Evolutionary conservation across 2,329 filamentous ascomycete genomes (phyloP).

Genomic region (Phialocephala subalpina): DNA sequence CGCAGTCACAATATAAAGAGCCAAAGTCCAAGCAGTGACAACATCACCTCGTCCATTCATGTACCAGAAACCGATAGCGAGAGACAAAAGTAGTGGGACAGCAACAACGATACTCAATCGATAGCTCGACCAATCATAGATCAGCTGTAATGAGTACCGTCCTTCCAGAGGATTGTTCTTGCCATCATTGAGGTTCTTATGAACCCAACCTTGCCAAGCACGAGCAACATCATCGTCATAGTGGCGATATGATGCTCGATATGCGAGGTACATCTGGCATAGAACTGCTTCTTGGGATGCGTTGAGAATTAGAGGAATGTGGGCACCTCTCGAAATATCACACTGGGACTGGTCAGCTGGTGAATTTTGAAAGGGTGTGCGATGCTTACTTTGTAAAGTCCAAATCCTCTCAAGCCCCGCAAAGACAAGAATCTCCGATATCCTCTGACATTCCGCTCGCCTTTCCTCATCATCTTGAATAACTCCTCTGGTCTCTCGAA

Average conservation of each 20-base stretch:
- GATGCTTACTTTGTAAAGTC: constrained; percentile 31
- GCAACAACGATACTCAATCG: constrained; percentile 32
- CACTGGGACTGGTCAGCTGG: constrained; percentile 18
- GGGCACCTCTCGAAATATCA: constrained; percentile 34
- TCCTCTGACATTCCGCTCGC: constrained; percentile 27
- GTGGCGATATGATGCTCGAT: constrained; percentile 32
- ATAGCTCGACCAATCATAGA: constrained; percentile 36
- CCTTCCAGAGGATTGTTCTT: constrained; percentile 36
- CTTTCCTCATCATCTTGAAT: constrained; percentile 28
- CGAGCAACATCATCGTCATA: constrained; percentile 29
- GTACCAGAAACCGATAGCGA: constrained; percentile 34
- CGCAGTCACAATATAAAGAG: constrained; percentile 37
- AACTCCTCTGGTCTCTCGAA: constrained; percentile 27
- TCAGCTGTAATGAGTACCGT: constrained; percentile 26
- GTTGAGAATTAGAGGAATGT: constrained; percentile 30
- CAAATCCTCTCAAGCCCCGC: constrained; percentile 31
- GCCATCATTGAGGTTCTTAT: constrained; percentile 32
- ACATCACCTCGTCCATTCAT: constrained; percentile 35
- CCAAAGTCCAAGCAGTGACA: constrained; percentile 36
- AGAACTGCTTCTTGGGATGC: constrained; percentile 30
- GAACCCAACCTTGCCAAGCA: constrained; percentile 35
- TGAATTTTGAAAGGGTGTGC: neutral
- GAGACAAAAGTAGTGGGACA: constrained; percentile 29
- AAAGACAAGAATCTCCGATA: constrained; percentile 25
- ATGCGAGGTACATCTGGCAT: constrained; percentile 33